Evolutionary conservation across 352 stramenopile genomes (phyloP).

Genomic region (Globisporangium paroecandrum): DNA sequence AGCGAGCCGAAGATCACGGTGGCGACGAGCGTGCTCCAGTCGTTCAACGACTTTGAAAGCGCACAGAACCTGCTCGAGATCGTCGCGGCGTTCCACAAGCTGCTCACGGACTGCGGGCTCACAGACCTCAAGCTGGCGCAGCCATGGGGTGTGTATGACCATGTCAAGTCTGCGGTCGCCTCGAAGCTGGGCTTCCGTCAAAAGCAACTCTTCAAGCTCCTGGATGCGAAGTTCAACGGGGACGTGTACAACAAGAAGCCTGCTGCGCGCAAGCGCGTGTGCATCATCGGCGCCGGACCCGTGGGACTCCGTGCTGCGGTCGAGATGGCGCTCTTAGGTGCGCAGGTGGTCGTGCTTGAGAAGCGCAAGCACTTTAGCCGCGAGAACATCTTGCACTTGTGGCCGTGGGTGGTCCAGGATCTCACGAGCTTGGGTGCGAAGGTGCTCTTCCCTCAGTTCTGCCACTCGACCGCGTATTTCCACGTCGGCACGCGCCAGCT

Average conservation of each 20-base stretch:
- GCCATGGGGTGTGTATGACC: constrained; percentile 60
- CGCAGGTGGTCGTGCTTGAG: constrained; percentile 72
- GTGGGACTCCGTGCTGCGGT: constrained; percentile 73
- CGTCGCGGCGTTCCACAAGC: constrained; percentile 47
- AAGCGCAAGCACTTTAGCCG: constrained; percentile 81
- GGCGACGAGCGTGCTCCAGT: constrained; percentile 39
- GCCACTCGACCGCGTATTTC: constrained; percentile 80
- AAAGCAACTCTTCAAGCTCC: constrained; percentile 72
- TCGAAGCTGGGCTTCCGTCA: constrained; percentile 68
- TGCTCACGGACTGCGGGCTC: constrained; percentile 54
- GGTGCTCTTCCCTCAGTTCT: constrained; percentile 79
- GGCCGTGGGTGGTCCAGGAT: constrained; percentile 81
- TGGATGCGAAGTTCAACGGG: constrained; percentile 50
- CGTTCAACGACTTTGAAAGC: constrained; percentile 60
- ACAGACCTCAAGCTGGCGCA: constrained; percentile 45
- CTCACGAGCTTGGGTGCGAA: constrained; percentile 77
- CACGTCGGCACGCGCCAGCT: constrained; percentile 84
- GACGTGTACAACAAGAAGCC: constrained; percentile 59
- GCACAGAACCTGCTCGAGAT: constrained; percentile 63
- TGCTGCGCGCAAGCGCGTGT: constrained; percentile 64
- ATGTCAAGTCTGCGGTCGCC: constrained; percentile 56
- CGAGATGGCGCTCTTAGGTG: constrained; percentile 65
- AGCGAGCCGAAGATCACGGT: constrained; percentile 34
- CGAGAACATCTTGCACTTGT: constrained; percentile 84
- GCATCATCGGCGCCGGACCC: constrained; percentile 70